These are phyloP conservation scores for Fusarium mexicanum DNA, from an alignment of 2,329 filamentous ascomycete species.

Conservation along the genomic window DNA sequence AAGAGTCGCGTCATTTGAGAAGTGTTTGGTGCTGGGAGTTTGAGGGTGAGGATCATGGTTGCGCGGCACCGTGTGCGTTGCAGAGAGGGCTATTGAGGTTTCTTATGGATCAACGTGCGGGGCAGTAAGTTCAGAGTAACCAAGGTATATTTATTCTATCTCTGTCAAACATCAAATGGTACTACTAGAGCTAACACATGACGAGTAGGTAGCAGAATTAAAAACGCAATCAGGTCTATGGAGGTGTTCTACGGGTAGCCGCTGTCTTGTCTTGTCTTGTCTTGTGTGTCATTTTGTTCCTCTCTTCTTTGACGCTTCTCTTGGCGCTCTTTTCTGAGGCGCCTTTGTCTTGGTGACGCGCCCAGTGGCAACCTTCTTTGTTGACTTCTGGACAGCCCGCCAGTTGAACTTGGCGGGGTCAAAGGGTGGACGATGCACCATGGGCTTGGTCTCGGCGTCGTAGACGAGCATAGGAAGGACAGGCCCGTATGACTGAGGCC, in stretches of 20 bases:
- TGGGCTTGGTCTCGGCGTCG: fast-evolving
- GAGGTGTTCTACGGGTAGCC: not conserved
- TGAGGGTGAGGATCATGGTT: conserved; percentile 41
- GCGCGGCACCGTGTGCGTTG: conserved; percentile 33
- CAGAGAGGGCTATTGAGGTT: conserved; percentile 37
- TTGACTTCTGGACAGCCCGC: not conserved
- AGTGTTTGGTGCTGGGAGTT: conserved; percentile 41
- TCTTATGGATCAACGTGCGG: conserved; percentile 16
- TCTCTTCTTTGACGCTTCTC: not conserved
- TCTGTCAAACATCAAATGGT: not conserved
- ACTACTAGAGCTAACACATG: not conserved
- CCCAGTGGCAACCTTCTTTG: not conserved
- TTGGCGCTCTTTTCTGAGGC: not conserved
- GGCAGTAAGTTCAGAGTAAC: not conserved
- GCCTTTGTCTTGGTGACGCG: not conserved
- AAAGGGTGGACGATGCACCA: not conserved
- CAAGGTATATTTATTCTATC: not conserved
- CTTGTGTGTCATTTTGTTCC: not conserved
- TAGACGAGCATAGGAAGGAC: not conserved
- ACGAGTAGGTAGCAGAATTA: not conserved
- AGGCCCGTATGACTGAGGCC: not conserved
- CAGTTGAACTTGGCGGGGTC: conserved; percentile 17
- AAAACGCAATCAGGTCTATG: not conserved
- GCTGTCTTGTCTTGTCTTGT: not conserved
- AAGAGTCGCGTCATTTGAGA: conserved; percentile 24